Evolutionary conservation across 2,329 filamentous ascomycete species (phyloP).

Genomic region (Pleoardoris graminearum): DNA sequence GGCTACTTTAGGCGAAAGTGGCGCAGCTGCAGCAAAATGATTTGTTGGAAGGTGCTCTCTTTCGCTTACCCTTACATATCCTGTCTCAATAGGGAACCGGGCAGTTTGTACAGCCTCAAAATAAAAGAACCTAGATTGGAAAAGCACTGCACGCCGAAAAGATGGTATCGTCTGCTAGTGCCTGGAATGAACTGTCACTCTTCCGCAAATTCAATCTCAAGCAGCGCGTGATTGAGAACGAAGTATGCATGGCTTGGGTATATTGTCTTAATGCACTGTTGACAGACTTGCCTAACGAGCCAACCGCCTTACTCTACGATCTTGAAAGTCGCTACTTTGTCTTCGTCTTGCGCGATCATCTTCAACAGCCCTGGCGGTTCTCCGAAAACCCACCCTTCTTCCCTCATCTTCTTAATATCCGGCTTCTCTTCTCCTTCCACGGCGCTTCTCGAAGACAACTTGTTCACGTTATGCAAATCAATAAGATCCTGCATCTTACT

Average conservation of each 20-base stretch:
- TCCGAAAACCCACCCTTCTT: slow-evolving; percentile 4
- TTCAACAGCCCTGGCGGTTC: slow-evolving; percentile 2
- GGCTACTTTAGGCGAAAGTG: too few relatives aligned
- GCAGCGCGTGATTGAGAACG: slow-evolving; percentile 1
- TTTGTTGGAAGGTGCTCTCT: too few relatives aligned
- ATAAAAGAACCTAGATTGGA: too few relatives aligned
- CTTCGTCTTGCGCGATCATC: slow-evolving; percentile 4
- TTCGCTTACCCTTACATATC: too few relatives aligned
- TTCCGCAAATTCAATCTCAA: too few relatives aligned
- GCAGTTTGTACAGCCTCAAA: too few relatives aligned
- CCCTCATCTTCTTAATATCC: slow-evolving; percentile 6
- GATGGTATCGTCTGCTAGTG: too few relatives aligned
- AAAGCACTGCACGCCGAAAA: too few relatives aligned
- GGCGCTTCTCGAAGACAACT: slow-evolving; percentile 1
- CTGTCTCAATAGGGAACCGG: too few relatives aligned
- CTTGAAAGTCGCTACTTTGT: slow-evolving; percentile 4
- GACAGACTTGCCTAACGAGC: slow-evolving; percentile 6
- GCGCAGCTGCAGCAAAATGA: too few relatives aligned
- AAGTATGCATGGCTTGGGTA: slow-evolving; percentile 7
- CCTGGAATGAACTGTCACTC: too few relatives aligned
- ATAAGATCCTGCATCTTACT: slow-evolving; percentile 5
- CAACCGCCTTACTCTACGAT: slow-evolving; percentile 6
- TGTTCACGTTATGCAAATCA: slow-evolving; percentile 4
- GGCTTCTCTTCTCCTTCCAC: slow-evolving; percentile 7
- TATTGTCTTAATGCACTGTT: slow-evolving; percentile 8